A percentile compares a stretch with the other conserved stretches of the same genome.
Evolutionary conservation across 805 yeast genomes (phyloP).

Genomic region (Millerozyma miso): DNA sequence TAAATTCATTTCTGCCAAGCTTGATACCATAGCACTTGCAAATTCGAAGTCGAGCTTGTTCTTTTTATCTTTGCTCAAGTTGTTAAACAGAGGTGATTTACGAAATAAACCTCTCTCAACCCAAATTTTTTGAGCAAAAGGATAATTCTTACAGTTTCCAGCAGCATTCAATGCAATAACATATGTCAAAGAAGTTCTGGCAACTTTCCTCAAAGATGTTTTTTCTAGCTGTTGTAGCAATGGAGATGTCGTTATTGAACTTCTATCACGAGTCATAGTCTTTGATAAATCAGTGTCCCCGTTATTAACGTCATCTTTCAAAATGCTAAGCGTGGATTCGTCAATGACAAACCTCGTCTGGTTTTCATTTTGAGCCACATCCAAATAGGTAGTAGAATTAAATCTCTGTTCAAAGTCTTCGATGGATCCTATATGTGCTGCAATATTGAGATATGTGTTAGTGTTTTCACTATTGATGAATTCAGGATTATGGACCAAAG

Average conservation of each 20-base stretch:
- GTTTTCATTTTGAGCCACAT: slow-evolving; percentile 18
- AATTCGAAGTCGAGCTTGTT: slow-evolving; percentile 57
- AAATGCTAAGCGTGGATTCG: slow-evolving; percentile 9
- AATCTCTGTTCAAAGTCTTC: slow-evolving; percentile 33
- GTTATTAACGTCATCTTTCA: background rate
- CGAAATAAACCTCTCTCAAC: slow-evolving; percentile 73
- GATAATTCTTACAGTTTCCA: slow-evolving; percentile 46
- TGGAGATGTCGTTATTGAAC: slow-evolving; percentile 18
- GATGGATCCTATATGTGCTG: slow-evolving; percentile 29
- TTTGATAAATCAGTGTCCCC: background rate
- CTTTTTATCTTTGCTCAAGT: slow-evolving; percentile 30
- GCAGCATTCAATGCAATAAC: slow-evolving; percentile 66
- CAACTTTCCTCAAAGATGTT: slow-evolving; percentile 8
- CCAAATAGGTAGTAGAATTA: slow-evolving; percentile 24
- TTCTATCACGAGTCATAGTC: slow-evolving; percentile 2
- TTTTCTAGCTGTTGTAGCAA: slow-evolving; percentile 8
- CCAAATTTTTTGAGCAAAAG: slow-evolving; percentile 69
- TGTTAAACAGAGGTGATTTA: slow-evolving; percentile 46
- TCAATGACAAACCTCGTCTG: slow-evolving; percentile 14
- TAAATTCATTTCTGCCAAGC: slow-evolving; percentile 51
- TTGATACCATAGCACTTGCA: slow-evolving; percentile 65
- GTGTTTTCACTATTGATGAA: slow-evolving; percentile 41
- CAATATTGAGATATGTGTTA: slow-evolving; percentile 51
- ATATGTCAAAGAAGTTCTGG: slow-evolving; percentile 46
- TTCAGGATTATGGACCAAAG: slow-evolving; percentile 40